These are phyloP conservation scores for Gossypium mustelinum DNA, from an alignment of 345 rosid species.

Conservation along the genomic window DNA sequence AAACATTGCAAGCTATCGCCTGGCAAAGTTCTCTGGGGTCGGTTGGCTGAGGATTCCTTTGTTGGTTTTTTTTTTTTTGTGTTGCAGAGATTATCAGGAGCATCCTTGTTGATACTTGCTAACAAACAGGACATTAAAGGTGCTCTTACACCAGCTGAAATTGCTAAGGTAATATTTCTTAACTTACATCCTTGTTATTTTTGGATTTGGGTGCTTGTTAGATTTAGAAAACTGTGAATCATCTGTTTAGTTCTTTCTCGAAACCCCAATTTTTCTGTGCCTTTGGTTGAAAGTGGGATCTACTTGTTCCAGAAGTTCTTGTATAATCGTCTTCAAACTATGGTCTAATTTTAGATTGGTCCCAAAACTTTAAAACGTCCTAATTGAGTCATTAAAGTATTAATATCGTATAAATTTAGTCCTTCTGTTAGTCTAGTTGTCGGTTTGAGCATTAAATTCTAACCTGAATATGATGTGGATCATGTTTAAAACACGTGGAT, in stretches of 20 bases:
- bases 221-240: background rate
- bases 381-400: no score
- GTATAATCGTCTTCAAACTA: background rate
- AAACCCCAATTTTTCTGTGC: background rate
- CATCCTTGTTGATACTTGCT: conserved; percentile 78
- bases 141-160: conserved; percentile 74
- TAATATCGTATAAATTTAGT: no score
- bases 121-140: conserved; percentile 93
- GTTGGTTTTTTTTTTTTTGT: background rate
- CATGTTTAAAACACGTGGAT: no score
- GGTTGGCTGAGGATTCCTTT: background rate
- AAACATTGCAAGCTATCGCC: background rate
- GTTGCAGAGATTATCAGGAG: conserved; percentile 83
- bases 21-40: background rate
- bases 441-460: no score
- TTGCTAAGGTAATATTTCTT: conserved; percentile 54
- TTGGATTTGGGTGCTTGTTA: background rate
- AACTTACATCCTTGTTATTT: background rate
- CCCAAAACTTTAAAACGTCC: no score
- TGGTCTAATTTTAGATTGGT: no score
- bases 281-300: background rate
- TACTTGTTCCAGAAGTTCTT: background rate
- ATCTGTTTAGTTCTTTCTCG: background rate
- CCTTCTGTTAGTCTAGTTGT: no score
- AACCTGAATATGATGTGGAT: no score